Conservation (phyloP, 1,139 yeast genomes). For the Geotrichum restrictum region DNA sequence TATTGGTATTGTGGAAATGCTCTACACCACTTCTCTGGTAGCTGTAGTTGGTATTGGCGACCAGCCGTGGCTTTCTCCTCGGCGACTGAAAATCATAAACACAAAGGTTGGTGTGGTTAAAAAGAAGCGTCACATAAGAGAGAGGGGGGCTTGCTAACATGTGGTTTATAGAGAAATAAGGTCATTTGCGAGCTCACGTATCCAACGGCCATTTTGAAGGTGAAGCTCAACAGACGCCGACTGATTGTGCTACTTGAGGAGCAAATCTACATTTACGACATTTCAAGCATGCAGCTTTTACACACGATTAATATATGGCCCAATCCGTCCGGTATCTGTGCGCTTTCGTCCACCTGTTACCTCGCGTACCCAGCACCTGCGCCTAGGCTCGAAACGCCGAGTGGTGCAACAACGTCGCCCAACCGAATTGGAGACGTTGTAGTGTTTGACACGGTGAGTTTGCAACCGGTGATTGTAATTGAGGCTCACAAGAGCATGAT, state of each 20-base stretch:
- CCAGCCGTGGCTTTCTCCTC: conserved; percentile 71
- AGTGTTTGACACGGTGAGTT: conserved; percentile 68
- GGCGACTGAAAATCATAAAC: conserved; percentile 75
- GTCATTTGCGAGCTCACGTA: conserved; percentile 84
- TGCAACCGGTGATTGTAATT: conserved; percentile 83
- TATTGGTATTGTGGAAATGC: conserved; percentile 72
- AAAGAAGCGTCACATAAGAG: conserved; percentile 18
- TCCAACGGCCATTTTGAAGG: conserved; percentile 76
- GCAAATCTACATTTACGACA: conserved; percentile 85
- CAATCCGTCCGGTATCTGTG: conserved; percentile 51
- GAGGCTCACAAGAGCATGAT: conserved; percentile 92
- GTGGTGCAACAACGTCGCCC: conserved; percentile 27
- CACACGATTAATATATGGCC: conserved; percentile 85
- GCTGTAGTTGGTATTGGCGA: conserved; percentile 89
- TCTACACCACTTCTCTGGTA: conserved; percentile 79
- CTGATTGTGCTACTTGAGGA: conserved; percentile 75
- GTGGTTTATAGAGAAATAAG: conserved; percentile 41
- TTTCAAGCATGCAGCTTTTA: conserved; percentile 76
- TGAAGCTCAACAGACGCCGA: conserved; percentile 69
- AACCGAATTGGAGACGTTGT: conserved; percentile 77
- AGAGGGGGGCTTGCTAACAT: not conserved
- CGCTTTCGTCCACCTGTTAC: conserved; percentile 63
- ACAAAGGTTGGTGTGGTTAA: conserved; percentile 49
- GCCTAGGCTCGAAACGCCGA: conserved; percentile 35
- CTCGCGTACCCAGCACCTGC: conserved; percentile 85